A percentile compares a stretch with the other conserved stretches of the same genome.
Evolutionary conservation across 2,329 filamentous ascomycete species (phyloP).

Genomic region (Fusarium sp.): DNA sequence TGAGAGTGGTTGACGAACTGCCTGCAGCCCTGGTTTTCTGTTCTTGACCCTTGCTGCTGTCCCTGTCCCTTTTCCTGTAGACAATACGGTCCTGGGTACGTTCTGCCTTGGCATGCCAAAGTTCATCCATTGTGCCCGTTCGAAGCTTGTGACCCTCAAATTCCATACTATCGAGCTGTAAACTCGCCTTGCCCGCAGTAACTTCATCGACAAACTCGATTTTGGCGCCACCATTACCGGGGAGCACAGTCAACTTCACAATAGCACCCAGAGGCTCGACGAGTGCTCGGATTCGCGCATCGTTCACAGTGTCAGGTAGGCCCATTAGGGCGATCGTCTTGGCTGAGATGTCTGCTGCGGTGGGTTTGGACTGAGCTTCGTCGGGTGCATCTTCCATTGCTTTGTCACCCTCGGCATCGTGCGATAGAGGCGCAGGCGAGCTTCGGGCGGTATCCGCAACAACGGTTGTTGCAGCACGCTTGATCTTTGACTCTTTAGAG

Average conservation of each 20-base stretch:
- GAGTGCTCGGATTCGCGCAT: constrained; percentile 79
- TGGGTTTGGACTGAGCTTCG: constrained; percentile 45
- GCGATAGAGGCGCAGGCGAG: constrained; percentile 49
- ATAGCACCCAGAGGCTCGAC: constrained; percentile 76
- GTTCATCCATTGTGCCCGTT: constrained; percentile 63
- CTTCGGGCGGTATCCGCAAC: constrained; percentile 46
- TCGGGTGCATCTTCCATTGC: constrained; percentile 48
- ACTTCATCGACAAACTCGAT: constrained; percentile 80
- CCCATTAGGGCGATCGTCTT: constrained; percentile 85
- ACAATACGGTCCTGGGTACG: constrained; percentile 43
- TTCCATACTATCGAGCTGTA: constrained; percentile 65
- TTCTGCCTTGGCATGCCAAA: constrained; percentile 62
- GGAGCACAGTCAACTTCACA: constrained; percentile 79
- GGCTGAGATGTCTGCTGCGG: constrained; percentile 62
- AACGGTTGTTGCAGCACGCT: constrained; percentile 60
- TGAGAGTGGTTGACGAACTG: constrained; percentile 45
- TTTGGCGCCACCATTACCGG: constrained; percentile 84
- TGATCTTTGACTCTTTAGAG: constrained; percentile 65
- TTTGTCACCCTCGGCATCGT: constrained; percentile 51
- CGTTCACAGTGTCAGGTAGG: constrained; percentile 91
- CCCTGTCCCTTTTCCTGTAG: constrained; percentile 43
- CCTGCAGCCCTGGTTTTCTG: constrained; percentile 25
- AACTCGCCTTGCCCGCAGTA: constrained; percentile 76
- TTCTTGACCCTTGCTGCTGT: constrained; percentile 43
- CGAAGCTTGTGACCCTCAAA: constrained; percentile 64